Percentiles rank a stretch among this genome's conserved stretches.
Evolutionary conservation across 306 rosid genomes (phyloP).

Genomic region (Luffa aegyptiaca): DNA sequence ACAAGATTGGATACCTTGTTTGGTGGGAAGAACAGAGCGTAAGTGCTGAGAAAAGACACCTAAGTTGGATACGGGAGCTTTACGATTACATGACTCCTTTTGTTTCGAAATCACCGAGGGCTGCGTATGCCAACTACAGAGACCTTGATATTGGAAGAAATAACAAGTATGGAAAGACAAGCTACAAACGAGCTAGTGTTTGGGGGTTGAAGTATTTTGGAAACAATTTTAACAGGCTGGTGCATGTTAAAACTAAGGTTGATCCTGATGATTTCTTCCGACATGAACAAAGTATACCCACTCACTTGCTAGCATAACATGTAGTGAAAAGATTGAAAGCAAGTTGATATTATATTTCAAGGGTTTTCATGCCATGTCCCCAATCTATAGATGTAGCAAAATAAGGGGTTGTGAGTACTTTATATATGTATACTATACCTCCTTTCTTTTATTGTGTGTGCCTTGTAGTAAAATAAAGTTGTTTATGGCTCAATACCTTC

Average conservation of each 20-base stretch:
- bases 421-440: neutral
- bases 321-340: neutral
- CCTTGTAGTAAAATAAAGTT: too few species aligned
- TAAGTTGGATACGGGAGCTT: constrained; percentile 58
- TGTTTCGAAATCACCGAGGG: constrained; percentile 58
- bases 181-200: constrained; percentile 30
- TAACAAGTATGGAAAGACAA: constrained; percentile 30
- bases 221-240: constrained; percentile 50
- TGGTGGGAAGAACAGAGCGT: constrained; percentile 38
- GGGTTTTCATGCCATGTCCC: too few species aligned
- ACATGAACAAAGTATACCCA: constrained; percentile 81
- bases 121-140: constrained; percentile 62
- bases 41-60: constrained; percentile 24
- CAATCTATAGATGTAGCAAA: neutral
- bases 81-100: constrained; percentile 59
- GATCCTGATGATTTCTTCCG: constrained; percentile 75
- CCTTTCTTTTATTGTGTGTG: too few species aligned
- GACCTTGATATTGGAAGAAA: constrained; percentile 74
- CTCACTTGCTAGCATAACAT: neutral
- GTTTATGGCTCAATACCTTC: too few species aligned
- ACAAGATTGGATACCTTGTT: constrained; percentile 38
- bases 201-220: constrained; percentile 76
- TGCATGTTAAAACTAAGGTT: constrained; percentile 45
- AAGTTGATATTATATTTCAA: neutral
- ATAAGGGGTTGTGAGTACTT: neutral